These are phyloP conservation scores for Pontederia paniculata DNA, from an alignment of 176 grass and related monocot genomes.

Conservation along the genomic window DNA sequence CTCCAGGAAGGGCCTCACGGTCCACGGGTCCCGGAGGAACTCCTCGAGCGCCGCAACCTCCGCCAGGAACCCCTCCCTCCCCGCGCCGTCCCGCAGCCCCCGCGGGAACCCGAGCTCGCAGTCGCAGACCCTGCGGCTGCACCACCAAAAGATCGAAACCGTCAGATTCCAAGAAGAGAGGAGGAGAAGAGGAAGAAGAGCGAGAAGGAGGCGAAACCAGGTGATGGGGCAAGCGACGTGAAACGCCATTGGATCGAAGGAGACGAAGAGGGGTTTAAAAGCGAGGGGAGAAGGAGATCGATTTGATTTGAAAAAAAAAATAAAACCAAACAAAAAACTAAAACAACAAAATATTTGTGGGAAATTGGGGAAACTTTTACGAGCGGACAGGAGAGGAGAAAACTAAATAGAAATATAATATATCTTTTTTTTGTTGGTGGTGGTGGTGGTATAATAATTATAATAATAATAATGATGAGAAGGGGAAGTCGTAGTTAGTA, in stretches of 20 bases:
- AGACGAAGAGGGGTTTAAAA: constrained; percentile 9
- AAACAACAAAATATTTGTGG: no score
- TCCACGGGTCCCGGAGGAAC: constrained; percentile 66
- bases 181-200: neutral
- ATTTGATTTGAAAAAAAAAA: constrained; percentile 2
- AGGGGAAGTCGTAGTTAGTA: no score
- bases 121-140: constrained; percentile 67
- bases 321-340: no score
- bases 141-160: neutral
- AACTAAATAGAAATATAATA: no score
- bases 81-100: neutral
- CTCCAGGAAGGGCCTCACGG: constrained; percentile 18
- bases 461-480: no score
- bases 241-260: constrained; percentile 46
- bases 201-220: constrained; percentile 21
- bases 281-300: constrained; percentile 4
- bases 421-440: no score
- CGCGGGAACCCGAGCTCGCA: constrained; percentile 62
- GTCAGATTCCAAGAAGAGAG: neutral
- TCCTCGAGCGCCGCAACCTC: constrained; percentile 33
- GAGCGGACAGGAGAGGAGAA: no score
- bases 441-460: no score
- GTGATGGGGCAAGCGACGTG: constrained; percentile 85
- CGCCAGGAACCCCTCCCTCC: constrained; percentile 17
- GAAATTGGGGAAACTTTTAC: no score